Base-by-base conservation (phyloP, 257 asterid genomes). In the Fraxinus pennsylvanica region DNA sequence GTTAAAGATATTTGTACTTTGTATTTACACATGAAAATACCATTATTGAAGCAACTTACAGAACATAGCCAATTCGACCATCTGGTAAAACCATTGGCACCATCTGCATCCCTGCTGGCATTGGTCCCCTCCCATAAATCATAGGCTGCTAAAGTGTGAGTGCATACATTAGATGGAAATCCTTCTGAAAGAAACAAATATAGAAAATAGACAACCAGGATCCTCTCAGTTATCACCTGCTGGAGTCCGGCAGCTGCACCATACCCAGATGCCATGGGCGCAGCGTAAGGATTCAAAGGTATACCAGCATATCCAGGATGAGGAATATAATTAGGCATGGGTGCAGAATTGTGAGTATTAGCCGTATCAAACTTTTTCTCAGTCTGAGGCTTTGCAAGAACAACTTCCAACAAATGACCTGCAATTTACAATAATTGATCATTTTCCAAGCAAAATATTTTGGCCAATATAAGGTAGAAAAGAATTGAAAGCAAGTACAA, bases 81-180 rank as follows among this genome's bases (percentile, higher is more conserved):
- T 92, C 97, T 15, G 99, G 99, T 80, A 94, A 87, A 83, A 94
- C 95, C 99, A 94, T 94, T 5, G 98, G 99, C 84, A 94, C 99
- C 97, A 94, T 94, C 85, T 94, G 99, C 99, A 94, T 94, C 80
- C 99, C 99, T 67, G 97, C 83, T 63, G 96, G 97, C 98, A 92
- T 92, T 9, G 97, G 99, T 54, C 97, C 97, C 84, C 97, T 89
- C 72, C 99, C 99, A 50, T 94, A 94, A 75, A 92, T 92, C 94
- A 94, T 90, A 71, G 99, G 99, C 92, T 94, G 97, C 85, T 76
- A 78, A 67, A 75, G 68, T 9, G 47, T 22, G 50, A 73, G 14
- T 14, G 50, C 63, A 45, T 78, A 50, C 63, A 61, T 79, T 45
- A 73, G 71, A 59, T 74, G 36, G 4, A 78, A 73, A 35, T 41